phyloP scores from a whole-genome alignment of 2,329 filamentous ascomycete genomes.

The Endoconidiophora polonica region DNA sequence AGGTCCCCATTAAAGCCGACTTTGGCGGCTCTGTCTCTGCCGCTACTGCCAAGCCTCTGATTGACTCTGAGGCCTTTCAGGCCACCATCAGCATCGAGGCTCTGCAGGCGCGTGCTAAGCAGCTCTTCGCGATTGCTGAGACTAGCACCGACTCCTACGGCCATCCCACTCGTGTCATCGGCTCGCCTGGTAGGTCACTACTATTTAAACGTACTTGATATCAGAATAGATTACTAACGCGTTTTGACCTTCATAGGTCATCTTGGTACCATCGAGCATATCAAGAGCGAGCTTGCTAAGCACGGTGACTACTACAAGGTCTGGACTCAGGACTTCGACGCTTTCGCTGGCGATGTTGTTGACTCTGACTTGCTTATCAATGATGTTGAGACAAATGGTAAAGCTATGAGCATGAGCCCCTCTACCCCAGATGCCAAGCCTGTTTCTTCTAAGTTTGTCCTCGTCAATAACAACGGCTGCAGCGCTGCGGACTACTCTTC shows the following conservation, averaged over 20 bases:
- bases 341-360: conserved; percentile 41
- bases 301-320: conserved; percentile 45
- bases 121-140: conserved; percentile 46
- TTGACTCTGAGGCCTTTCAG: conserved; percentile 40
- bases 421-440: conserved; percentile 42
- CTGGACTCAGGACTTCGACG: conserved; percentile 46
- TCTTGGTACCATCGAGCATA: conserved; percentile 45
- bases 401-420: conserved; percentile 49
- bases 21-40: not conserved
- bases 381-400: conserved; percentile 33
- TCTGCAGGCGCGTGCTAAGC: conserved; percentile 40
- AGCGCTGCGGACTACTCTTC: conserved; percentile 44
- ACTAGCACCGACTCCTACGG: conserved; percentile 41
- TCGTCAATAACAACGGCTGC: conserved; percentile 48
- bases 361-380: conserved; percentile 41
- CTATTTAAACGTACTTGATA: not conserved
- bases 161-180: conserved; percentile 56
- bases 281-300: conserved; percentile 35
- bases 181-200: conserved; percentile 37
- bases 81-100: conserved; percentile 36
- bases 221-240: not conserved
- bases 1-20: conserved; percentile 5
- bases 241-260: conserved; percentile 32
- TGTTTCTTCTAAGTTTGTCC: conserved; percentile 41
- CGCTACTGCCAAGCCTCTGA: conserved; percentile 22